Evolutionary conservation across 139 green algal species (phyloP).

Genomic region (Asterochloris sp.): DNA sequence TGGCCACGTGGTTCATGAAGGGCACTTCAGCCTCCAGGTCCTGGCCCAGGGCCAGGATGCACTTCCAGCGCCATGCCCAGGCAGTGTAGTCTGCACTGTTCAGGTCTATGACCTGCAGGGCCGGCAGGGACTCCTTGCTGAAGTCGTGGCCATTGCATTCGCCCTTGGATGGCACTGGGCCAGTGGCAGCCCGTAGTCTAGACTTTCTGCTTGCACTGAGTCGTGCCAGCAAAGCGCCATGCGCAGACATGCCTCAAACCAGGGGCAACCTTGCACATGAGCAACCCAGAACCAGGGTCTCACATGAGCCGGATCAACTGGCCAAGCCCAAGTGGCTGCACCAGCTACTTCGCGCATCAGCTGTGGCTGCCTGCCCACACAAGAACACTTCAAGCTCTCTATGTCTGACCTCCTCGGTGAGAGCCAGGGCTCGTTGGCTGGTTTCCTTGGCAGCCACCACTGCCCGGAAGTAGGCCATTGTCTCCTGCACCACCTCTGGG

Average conservation of each 20-base stretch:
- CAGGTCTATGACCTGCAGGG: constrained; percentile 30
- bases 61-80: constrained; percentile 66
- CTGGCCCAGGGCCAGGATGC: constrained; percentile 20
- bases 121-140: neutral
- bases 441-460: constrained; percentile 35
- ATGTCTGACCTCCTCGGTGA: constrained; percentile 62
- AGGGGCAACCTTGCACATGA: neutral
- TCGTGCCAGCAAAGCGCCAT: too few relatives aligned
- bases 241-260: neutral
- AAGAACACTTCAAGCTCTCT: neutral
- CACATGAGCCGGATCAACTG: too few relatives aligned
- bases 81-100: constrained; percentile 81
- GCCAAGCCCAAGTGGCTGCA: too few relatives aligned
- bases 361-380: neutral
- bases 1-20: constrained; percentile 31
- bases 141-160: neutral
- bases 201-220: too few relatives aligned
- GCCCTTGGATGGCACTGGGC: neutral
- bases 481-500: neutral
- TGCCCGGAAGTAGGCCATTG: neutral
- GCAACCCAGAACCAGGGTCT: neutral
- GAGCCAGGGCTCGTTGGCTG: constrained; percentile 50
- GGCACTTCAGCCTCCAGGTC: constrained; percentile 17
- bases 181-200: neutral
- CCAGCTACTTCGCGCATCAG: neutral